Percentiles rank a stretch among this genome's conserved stretches.
These are phyloP conservation scores for Somion occarium DNA, from an alignment of 1,284 basidiomycete genomes.

Conservation along the genomic window DNA sequence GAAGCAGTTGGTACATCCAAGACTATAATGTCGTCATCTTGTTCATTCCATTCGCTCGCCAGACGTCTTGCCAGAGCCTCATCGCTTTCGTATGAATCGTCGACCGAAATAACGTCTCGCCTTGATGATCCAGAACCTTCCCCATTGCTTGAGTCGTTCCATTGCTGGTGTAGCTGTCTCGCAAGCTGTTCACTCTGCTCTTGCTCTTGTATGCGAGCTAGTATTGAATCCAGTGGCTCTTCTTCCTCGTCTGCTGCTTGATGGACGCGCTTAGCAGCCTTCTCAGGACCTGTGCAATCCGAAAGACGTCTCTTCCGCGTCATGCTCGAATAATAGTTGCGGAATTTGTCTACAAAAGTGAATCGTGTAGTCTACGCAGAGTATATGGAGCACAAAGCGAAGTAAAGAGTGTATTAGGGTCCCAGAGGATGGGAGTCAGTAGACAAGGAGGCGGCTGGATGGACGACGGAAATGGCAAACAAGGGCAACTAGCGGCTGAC, in stretches of 20 bases:
- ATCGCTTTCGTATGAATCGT: conserved; percentile 26
- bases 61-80: conserved; percentile 35
- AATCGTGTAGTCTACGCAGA: neutral
- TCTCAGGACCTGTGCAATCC: conserved; percentile 4
- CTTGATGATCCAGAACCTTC: neutral
- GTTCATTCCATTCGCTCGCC: conserved; percentile 33
- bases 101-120: conserved; percentile 15
- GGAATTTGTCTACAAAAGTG: neutral
- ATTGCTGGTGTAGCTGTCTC: conserved; percentile 29
- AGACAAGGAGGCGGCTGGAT: neutral
- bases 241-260: conserved; percentile 25
- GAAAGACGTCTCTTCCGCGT: conserved; percentile 15
- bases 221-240: conserved; percentile 34
- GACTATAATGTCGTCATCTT: conserved; percentile 12
- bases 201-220: conserved; percentile 37
- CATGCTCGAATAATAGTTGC: neutral
- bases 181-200: conserved; percentile 41
- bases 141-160: conserved; percentile 11
- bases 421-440: neutral
- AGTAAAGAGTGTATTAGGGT: neutral
- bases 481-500: conserved; percentile 10
- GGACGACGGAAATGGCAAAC: neutral
- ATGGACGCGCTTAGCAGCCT: conserved; percentile 13
- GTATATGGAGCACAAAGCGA: neutral
- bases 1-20: conserved; percentile 1